Conservation (phyloP, 371 early-diverging fungal species). For the Mortierella sp. region DNA sequence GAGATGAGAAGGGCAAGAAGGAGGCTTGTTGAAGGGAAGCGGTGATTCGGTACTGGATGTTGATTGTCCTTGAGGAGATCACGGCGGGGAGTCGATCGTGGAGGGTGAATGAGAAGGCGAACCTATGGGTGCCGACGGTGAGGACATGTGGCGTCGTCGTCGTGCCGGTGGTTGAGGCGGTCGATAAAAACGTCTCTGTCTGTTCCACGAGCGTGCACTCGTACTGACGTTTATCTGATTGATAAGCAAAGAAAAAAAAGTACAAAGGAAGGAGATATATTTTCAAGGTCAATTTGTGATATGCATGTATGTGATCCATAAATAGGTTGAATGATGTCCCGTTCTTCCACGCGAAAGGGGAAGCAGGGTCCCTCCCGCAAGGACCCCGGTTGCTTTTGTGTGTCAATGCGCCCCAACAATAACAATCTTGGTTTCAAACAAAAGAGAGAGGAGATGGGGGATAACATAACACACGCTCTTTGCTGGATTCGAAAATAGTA, state of each 20-base stretch:
- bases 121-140: conserved; percentile 30
- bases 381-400: neutral
- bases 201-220: conserved; percentile 33
- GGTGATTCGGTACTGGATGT: conserved; percentile 34
- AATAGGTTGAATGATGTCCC: neutral
- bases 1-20: conserved; percentile 33
- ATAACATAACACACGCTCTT: neutral
- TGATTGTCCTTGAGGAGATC: conserved; percentile 26
- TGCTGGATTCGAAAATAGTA: too few relatives aligned
- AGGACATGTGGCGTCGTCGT: conserved; percentile 19
- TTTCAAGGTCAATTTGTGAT: conserved; percentile 2
- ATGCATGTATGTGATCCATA: neutral
- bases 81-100: conserved; percentile 27
- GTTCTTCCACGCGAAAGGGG: neutral
- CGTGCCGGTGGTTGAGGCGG: neutral
- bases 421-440: conserved; percentile 6
- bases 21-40: conserved; percentile 36
- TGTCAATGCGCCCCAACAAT: neutral
- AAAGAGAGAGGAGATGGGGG: too few relatives aligned
- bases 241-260: neutral
- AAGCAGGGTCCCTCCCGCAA: conserved; percentile 2
- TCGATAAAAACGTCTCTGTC: conserved; percentile 15
- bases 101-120: conserved; percentile 41
- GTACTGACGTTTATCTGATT: conserved; percentile 32
- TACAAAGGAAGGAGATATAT: neutral